Evolutionary conservation across 2,329 filamentous ascomycete species (phyloP).

Genomic region (Neurospora sp.): DNA sequence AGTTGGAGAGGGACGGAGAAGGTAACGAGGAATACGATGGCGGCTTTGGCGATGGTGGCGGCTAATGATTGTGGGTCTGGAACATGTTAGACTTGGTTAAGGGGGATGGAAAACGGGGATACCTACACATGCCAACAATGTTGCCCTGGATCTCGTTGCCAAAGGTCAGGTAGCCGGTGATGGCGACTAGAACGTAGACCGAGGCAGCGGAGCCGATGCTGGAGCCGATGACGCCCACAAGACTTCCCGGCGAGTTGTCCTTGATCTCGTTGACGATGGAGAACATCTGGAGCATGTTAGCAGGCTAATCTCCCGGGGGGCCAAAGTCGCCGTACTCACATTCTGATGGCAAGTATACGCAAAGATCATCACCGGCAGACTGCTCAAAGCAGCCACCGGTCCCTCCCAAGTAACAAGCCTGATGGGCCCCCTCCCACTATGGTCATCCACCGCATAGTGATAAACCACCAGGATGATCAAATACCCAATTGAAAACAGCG

Average conservation of each 20-base stretch:
- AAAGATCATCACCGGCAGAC: slow-evolving; percentile 91
- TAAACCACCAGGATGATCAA: slow-evolving; percentile 87
- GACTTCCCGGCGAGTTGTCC: slow-evolving; percentile 67
- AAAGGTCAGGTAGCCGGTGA: slow-evolving; percentile 93
- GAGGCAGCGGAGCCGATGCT: slow-evolving; percentile 83
- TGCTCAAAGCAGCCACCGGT: slow-evolving; percentile 67
- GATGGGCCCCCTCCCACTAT: slow-evolving; percentile 61
- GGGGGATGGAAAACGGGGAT: neutral
- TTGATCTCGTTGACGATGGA: slow-evolving; percentile 93
- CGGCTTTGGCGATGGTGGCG: slow-evolving; percentile 86
- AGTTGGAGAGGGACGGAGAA: slow-evolving; percentile 95
- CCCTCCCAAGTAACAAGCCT: slow-evolving; percentile 71
- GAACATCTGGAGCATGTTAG: slow-evolving; percentile 65
- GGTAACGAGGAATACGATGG: slow-evolving; percentile 91
- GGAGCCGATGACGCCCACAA: slow-evolving; percentile 66
- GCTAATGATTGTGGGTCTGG: slow-evolving; percentile 61
- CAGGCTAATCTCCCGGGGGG: neutral
- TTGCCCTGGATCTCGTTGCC: slow-evolving; percentile 84
- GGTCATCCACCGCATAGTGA: slow-evolving; percentile 75
- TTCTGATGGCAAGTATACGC: slow-evolving; percentile 99
- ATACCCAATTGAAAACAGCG: slow-evolving; percentile 87
- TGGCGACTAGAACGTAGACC: slow-evolving; percentile 83
- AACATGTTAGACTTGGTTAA: slow-evolving; percentile 6
- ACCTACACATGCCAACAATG: slow-evolving; percentile 83
- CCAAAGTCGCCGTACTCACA: slow-evolving; percentile 36